phyloP scores from a whole-genome alignment of 1,284 basidiomycete genomes.

The Agaricales sp. region DNA sequence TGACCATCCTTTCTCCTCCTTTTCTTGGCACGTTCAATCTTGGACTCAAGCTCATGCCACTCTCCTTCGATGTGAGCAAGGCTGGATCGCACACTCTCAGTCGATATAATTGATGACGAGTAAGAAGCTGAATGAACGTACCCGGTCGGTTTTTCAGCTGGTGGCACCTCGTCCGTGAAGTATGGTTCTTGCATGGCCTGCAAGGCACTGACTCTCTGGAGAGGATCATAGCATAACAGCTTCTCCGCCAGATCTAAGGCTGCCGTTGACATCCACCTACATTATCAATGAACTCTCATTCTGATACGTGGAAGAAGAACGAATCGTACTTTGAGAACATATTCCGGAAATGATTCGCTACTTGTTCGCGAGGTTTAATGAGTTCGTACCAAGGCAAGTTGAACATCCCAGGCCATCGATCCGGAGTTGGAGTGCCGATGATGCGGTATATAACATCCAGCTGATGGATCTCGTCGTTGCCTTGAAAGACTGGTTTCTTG shows the following conservation, averaged over 20 bases:
- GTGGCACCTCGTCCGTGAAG: conserved; percentile 74
- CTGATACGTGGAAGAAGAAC: conserved; percentile 1
- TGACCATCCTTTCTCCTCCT: conserved; percentile 32
- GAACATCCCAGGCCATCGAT: conserved; percentile 75
- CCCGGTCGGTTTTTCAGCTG: conserved; percentile 69
- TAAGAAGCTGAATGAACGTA: conserved; percentile 28
- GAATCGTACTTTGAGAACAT: conserved; percentile 65
- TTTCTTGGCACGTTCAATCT: conserved; percentile 74
- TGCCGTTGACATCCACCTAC: conserved; percentile 73
- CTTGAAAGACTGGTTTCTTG: conserved; percentile 92
- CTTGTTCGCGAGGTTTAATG: conserved; percentile 75
- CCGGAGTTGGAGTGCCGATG: conserved; percentile 81
- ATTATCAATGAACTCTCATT: conserved; percentile 7
- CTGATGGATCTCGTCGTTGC: conserved; percentile 95
- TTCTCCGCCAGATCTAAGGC: conserved; percentile 80
- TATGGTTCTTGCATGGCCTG: conserved; percentile 79
- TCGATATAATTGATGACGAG: conserved; percentile 4
- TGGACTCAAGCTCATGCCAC: conserved; percentile 92
- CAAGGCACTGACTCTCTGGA: conserved; percentile 63
- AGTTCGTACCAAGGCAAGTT: conserved; percentile 97
- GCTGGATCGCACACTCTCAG: conserved; percentile 27
- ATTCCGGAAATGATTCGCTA: conserved; percentile 68
- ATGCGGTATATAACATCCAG: conserved; percentile 87
- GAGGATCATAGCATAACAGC: conserved; percentile 79
- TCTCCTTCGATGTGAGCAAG: conserved; percentile 76